These are phyloP conservation scores for Micractinium conductrix DNA, from an alignment of 139 green algal species.

Conservation along the genomic window DNA sequence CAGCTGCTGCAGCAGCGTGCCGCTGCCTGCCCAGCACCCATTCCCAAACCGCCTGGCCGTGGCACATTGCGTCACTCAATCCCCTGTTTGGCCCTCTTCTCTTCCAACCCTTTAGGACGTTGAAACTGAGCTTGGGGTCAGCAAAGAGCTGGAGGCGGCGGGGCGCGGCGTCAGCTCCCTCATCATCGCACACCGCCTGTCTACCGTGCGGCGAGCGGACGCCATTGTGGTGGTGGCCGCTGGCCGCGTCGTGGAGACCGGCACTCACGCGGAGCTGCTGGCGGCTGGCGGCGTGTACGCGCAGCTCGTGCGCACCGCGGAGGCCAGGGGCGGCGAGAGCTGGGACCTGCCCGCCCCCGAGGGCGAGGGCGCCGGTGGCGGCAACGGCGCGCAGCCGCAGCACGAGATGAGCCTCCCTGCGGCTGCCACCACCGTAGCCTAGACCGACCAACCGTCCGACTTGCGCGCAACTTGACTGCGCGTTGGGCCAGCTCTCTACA, in stretches of 20 bases:
- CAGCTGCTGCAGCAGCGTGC: no score
- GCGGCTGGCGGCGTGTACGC: slow-evolving; percentile 57
- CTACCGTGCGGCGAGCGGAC: slow-evolving; percentile 84
- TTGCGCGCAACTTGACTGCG: no score
- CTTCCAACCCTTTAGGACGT: slow-evolving; percentile 52
- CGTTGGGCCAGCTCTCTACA: no score
- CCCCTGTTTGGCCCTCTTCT: neutral
- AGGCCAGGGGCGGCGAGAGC: slow-evolving; percentile 2
- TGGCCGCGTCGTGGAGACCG: slow-evolving; percentile 63
- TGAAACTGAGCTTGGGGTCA: slow-evolving; percentile 34
- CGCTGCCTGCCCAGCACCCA: no score
- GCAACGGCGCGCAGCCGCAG: no score
- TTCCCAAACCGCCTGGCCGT: no score
- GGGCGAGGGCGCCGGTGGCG: no score
- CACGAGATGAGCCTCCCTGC: no score
- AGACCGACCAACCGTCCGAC: no score
- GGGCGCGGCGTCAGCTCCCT: slow-evolving; percentile 28
- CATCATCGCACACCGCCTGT: slow-evolving; percentile 56
- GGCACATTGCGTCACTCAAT: neutral
- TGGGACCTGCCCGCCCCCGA: slow-evolving; percentile 8
- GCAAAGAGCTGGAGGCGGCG: neutral
- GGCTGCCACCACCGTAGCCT: no score
- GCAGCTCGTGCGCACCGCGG: slow-evolving; percentile 46
- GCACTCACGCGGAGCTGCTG: slow-evolving; percentile 67
- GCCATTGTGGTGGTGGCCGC: slow-evolving; percentile 73